A percentile compares a stretch with the other conserved stretches of the same genome.
These are phyloP conservation scores for Quercus lobata DNA, from an alignment of 331 rosid species.

Conservation along the genomic window DNA sequence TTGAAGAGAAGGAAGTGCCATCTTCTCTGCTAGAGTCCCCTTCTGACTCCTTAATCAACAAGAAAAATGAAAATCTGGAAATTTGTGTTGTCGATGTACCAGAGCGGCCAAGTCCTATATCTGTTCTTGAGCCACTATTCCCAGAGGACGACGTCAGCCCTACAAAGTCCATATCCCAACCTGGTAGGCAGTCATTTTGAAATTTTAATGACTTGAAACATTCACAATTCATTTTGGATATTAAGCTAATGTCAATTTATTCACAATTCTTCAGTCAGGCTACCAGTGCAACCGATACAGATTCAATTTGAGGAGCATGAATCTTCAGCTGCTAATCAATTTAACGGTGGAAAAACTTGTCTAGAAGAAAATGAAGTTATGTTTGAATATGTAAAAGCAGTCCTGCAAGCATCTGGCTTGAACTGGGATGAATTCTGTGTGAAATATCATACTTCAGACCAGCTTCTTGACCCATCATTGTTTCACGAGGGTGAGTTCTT, in stretches of 20 bases:
- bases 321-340: constrained; percentile 38
- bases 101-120: constrained; percentile 85
- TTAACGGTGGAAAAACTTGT: constrained; percentile 30
- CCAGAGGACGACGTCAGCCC: constrained; percentile 63
- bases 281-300: constrained; percentile 42
- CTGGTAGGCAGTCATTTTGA: constrained; percentile 40
- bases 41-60: constrained; percentile 30
- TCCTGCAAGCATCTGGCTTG: constrained; percentile 62
- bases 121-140: constrained; percentile 74
- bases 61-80: constrained; percentile 45
- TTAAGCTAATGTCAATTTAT: constrained; percentile 3
- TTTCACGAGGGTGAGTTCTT: constrained; percentile 48
- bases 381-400: constrained; percentile 52
- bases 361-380: constrained; percentile 51
- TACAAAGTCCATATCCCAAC: constrained; percentile 23
- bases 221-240: constrained; percentile 17
- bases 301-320: constrained; percentile 67
- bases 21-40: constrained; percentile 55
- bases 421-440: constrained; percentile 51
- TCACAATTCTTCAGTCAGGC: constrained; percentile 41
- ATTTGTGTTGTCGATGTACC: constrained; percentile 30
- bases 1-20: constrained; percentile 35
- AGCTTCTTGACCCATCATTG: constrained; percentile 61
- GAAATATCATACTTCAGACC: constrained; percentile 67
- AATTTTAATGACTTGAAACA: neutral